Conservation (phyloP, 352 stramenopile species). For the Discostella stelligera region DNA sequence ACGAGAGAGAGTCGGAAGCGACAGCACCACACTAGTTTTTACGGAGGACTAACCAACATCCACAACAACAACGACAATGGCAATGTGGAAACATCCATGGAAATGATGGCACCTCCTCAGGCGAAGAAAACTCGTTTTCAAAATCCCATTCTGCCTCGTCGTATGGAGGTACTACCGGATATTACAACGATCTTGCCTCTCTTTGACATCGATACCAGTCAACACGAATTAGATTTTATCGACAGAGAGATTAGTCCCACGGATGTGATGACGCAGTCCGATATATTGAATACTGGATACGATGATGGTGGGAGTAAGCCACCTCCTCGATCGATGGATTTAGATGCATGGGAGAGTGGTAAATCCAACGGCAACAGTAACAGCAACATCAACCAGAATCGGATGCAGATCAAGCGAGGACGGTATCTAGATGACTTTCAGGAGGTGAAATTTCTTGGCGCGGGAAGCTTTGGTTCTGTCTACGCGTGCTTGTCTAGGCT, state of each 20-base stretch:
- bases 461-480: constrained; percentile 82
- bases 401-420: constrained; percentile 12
- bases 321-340: constrained; percentile 13
- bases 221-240: background rate
- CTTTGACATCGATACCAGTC: background rate
- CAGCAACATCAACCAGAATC: background rate
- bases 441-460: constrained; percentile 75
- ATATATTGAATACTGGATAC: constrained; percentile 2
- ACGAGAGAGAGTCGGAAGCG: constrained; percentile 9
- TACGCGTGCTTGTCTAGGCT: constrained; percentile 79
- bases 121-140: background rate
- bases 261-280: constrained; percentile 10
- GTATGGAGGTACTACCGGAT: background rate
- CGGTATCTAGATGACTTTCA: constrained; percentile 76
- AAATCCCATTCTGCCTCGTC: background rate
- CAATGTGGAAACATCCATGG: background rate
- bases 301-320: background rate
- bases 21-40: background rate
- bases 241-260: constrained; percentile 20
- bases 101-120: background rate
- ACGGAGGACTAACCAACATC: background rate
- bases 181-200: constrained; percentile 3
- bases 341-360: background rate
- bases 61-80: background rate
- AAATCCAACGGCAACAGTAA: background rate